Evolutionary conservation across 2,329 filamentous ascomycete species (phyloP), one percentile per base, ranked within the genome.

Genomic region (Scytalidium lignicola): DNA sequence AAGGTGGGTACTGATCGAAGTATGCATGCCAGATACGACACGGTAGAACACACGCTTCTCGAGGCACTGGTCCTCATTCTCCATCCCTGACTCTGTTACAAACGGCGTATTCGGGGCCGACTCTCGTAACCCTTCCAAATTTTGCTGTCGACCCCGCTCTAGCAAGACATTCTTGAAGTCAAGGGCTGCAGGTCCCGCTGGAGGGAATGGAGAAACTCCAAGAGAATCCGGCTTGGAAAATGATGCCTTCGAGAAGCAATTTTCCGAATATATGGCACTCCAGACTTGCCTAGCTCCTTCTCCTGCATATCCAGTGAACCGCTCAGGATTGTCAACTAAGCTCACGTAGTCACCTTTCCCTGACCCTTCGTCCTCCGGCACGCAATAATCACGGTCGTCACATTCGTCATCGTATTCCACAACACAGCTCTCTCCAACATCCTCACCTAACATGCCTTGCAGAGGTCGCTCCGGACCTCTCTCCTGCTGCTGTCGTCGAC

Each of bases 21-120:
- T 90, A 68, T 99, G 93, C 93, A 99, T 96, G 41, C 93, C 93
- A 46, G 90, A 96, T 54, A 99, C 83, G 55, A 99, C 83, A 6
- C 91, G 82, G 70, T 97, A 93, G 67, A 99, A 99, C 32, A 97
- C 93, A n/a, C 93, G 86, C 77, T 99, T 97, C 74, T 99, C 93
- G 20, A 99, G 73, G 62, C 93, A 99, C 64, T 96, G 88, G 58
- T 96, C 91, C 58, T 96, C 90, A 43, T 84, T 76, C 56, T 93
- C 88, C 44, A 92, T 74, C 0, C 80, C 79, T 7, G 80, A 81
- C 59, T 79, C 78, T 44, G 82, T 76, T 43, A 83, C 76, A 44
- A 83, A 81, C 1, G 78, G 76, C 2, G 75, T 75, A 51, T 80
- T 75, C 10, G 71, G 65, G 2, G 70, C 67, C 45, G 72, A 72